Conservation (phyloP, 306 rosid species). For the Vachellia pachyceras region DNA sequence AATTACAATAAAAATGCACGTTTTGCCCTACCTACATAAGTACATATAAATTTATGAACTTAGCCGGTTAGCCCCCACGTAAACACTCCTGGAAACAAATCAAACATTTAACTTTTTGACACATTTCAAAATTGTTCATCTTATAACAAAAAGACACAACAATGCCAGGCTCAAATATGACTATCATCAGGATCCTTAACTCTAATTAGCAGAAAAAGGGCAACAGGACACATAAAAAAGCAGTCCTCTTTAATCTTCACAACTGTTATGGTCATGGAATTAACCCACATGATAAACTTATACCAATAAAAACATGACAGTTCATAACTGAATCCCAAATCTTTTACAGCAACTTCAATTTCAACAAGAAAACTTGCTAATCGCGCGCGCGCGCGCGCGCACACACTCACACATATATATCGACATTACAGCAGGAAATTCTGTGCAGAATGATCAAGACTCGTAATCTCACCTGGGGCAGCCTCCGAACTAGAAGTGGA, state of each 20-base stretch:
- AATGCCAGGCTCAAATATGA: conserved; percentile 3
- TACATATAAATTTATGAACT: background rate
- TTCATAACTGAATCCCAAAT: background rate
- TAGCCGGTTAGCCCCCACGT: background rate
- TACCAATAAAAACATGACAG: background rate
- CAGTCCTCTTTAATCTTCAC: conserved; percentile 2
- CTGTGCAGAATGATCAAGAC: background rate
- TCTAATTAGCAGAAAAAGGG: background rate
- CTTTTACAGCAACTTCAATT: background rate
- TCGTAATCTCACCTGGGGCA: conserved; percentile 37
- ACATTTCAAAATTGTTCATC: background rate
- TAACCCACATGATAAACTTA: background rate
- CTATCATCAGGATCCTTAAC: too few relatives aligned
- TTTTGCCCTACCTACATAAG: background rate
- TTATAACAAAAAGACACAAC: background rate
- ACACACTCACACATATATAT: too few relatives aligned
- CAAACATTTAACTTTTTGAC: background rate
- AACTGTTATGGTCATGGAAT: background rate
- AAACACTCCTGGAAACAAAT: background rate
- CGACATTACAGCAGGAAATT: background rate
- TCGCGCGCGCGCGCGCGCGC: background rate
- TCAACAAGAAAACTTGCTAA: background rate
- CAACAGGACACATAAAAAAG: background rate
- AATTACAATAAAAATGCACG: too few relatives aligned
- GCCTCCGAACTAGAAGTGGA: conserved; percentile 44